Percentiles rank a stretch among this genome's conserved stretches.
Evolutionary conservation across 208 protist species (phyloP).

Genomic region (Crithidia sp.): DNA sequence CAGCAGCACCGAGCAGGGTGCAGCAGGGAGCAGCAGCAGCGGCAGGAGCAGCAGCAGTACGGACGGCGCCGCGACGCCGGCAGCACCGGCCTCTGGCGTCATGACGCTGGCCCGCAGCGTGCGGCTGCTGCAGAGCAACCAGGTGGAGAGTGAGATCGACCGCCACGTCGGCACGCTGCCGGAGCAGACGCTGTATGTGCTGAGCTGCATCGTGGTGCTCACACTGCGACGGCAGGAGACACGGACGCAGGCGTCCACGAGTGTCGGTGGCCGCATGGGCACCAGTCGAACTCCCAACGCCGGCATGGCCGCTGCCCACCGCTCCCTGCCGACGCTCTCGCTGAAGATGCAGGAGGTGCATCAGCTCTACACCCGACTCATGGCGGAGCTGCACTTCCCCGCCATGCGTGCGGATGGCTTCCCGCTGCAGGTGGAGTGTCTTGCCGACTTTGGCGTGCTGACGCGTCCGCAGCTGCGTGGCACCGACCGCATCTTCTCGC

Average conservation of each 20-base stretch:
- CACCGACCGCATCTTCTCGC: conserved; percentile 62
- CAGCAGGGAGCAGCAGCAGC: neutral
- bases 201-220: conserved; percentile 79
- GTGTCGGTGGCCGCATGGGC: conserved; percentile 31
- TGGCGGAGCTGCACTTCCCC: conserved; percentile 68
- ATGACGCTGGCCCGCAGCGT: conserved; percentile 60
- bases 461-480: conserved; percentile 68
- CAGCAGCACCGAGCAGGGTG: neutral
- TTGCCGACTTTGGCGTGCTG: conserved; percentile 75
- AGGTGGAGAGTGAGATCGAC: conserved; percentile 60
- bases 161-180: conserved; percentile 68
- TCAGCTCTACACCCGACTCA: conserved; percentile 70
- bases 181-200: conserved; percentile 76
- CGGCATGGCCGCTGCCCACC: conserved; percentile 10
- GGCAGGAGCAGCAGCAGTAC: neutral
- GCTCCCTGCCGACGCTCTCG: conserved; percentile 25
- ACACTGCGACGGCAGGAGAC: conserved; percentile 55
- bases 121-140: conserved; percentile 42
- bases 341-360: conserved; percentile 67
- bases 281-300: conserved; percentile 18
- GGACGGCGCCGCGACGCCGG: neutral
- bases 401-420: conserved; percentile 67
- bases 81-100: conserved; percentile 18
- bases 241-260: conserved; percentile 27
- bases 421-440: conserved; percentile 50